These are phyloP conservation scores for Handroanthus guayacan DNA, from an alignment of 257 asterid species.

Conservation along the genomic window DNA sequence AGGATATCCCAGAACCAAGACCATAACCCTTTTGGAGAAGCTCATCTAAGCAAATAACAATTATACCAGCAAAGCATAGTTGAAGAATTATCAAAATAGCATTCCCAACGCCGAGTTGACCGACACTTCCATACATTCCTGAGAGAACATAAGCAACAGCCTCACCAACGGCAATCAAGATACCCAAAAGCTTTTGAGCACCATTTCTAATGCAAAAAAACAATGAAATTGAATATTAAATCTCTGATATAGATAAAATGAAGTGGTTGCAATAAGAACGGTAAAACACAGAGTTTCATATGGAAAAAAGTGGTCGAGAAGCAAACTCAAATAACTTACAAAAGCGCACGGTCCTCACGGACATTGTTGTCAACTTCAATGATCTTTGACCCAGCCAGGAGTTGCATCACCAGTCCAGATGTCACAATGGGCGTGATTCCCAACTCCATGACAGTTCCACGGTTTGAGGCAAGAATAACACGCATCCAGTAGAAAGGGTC, in stretches of 20 bases:
- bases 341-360: slow-evolving; percentile 74
- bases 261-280: not conserved
- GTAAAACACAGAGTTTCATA: not conserved
- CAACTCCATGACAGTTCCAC: slow-evolving; percentile 82
- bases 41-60: slow-evolving; percentile 73
- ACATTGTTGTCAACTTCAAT: slow-evolving; percentile 80
- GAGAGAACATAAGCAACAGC: slow-evolving; percentile 80
- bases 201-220: slow-evolving; percentile 53
- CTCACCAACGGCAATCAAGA: slow-evolving; percentile 73
- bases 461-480: slow-evolving; percentile 73
- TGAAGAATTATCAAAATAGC: slow-evolving; percentile 76
- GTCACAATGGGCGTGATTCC: slow-evolving; percentile 81
- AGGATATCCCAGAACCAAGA: slow-evolving; percentile 73
- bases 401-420: slow-evolving; percentile 73
- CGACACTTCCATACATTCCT: slow-evolving; percentile 80
- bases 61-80: slow-evolving; percentile 70
- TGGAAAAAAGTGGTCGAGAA: not conserved
- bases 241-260: not conserved
- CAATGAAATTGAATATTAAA: slow-evolving; percentile 18
- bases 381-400: slow-evolving; percentile 71
- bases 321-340: slow-evolving; percentile 51
- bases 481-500: slow-evolving; percentile 87
- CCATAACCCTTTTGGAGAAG: slow-evolving; percentile 78
- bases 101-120: slow-evolving; percentile 75
- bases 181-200: slow-evolving; percentile 72